phyloP scores from a whole-genome alignment of 306 rosid species.

The Urtica urens region DNA sequence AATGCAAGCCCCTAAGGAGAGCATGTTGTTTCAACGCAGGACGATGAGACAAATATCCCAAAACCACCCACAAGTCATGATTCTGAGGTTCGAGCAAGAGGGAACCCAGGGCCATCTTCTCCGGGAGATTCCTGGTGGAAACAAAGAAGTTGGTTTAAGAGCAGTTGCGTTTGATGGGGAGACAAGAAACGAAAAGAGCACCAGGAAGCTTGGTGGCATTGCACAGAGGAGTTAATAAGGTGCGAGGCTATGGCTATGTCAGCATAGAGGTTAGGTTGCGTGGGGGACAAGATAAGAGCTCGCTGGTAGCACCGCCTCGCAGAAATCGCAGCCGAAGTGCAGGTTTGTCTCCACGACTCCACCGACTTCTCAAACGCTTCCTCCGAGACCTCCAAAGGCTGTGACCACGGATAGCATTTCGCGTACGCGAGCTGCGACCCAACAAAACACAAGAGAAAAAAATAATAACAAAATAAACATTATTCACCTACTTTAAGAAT shows the following conservation, averaged over 20 bases:
- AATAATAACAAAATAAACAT: conserved; percentile 5
- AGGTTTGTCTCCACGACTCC: conserved; percentile 56
- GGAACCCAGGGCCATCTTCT: conserved; percentile 85
- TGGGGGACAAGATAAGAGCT: conserved; percentile 78
- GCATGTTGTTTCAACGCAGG: conserved; percentile 77
- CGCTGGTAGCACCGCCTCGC: conserved; percentile 75
- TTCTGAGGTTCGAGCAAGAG: conserved; percentile 81
- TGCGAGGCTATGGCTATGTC: conserved; percentile 70
- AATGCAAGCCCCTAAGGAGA: conserved; percentile 67
- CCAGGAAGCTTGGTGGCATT: conserved; percentile 16
- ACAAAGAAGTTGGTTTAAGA: too few species aligned
- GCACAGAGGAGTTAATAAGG: conserved; percentile 29
- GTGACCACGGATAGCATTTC: conserved; percentile 74
- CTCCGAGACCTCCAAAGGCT: conserved; percentile 33
- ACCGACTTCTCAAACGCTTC: conserved; percentile 65
- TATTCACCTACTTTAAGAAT: neutral
- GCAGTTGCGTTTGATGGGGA: too few species aligned
- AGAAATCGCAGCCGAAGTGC: conserved; percentile 47
- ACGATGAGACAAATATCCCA: conserved; percentile 61
- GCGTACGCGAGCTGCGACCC: conserved; percentile 66
- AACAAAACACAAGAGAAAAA: conserved; percentile 15
- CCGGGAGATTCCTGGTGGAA: conserved; percentile 50
- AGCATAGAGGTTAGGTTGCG: conserved; percentile 76
- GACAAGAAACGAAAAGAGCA: conserved; percentile 7
- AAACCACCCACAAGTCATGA: conserved; percentile 78